A percentile compares a stretch with the other conserved stretches of the same genome.
Conservation (phyloP, 2,329 filamentous ascomycete species). For the Aureobasidium musti region DNA sequence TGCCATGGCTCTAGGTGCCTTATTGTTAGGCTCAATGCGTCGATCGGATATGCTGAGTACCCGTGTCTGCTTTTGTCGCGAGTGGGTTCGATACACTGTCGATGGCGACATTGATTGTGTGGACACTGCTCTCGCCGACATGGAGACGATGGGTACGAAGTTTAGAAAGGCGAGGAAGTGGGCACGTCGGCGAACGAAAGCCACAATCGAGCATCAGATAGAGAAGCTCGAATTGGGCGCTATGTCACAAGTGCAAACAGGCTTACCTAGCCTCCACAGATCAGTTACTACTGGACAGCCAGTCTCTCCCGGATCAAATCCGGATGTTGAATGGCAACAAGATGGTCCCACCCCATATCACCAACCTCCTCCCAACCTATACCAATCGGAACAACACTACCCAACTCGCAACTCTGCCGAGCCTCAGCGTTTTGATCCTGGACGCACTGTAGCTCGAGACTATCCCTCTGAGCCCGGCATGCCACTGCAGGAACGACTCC, state of each 20-base stretch:
- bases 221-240: background rate
- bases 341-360: background rate
- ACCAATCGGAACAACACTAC: background rate
- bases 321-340: background rate
- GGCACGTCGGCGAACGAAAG: background rate
- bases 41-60: constrained; percentile 33
- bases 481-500: background rate
- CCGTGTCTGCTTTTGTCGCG: constrained; percentile 34
- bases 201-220: background rate
- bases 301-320: background rate
- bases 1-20: constrained; percentile 33
- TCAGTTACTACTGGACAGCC: background rate
- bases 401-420: background rate
- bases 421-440: background rate
- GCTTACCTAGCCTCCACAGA: background rate
- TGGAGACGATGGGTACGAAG: constrained; percentile 15
- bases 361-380: background rate
- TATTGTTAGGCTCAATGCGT: constrained; percentile 35
- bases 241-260: background rate
- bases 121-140: constrained; percentile 4
- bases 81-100: constrained; percentile 31
- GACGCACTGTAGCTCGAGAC: background rate
- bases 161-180: constrained; percentile 12
- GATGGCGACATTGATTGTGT: constrained; percentile 28
- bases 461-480: too few species aligned